A percentile compares a stretch with the other conserved stretches of the same genome.
These are phyloP conservation scores for Microglena sp. DNA, from an alignment of 139 green algal genomes.

Conservation along the genomic window DNA sequence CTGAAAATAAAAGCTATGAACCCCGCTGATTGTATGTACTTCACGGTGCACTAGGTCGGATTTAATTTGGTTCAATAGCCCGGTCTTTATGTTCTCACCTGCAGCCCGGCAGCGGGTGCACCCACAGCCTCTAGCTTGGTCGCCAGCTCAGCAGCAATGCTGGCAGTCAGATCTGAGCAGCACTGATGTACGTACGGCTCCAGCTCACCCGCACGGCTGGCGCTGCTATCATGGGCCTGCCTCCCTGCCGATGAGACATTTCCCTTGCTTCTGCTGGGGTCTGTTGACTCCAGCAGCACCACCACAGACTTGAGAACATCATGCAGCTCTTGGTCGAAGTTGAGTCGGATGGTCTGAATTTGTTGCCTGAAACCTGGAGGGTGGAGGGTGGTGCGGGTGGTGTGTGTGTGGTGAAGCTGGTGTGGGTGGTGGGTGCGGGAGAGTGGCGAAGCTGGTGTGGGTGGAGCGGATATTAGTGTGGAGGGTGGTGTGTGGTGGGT, in stretches of 20 bases:
- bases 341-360: conserved; percentile 28
- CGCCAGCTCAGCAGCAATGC: conserved; percentile 7
- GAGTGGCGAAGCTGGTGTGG: no score
- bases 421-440: no score
- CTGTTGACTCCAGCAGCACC: conserved; percentile 20
- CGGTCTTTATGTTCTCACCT: no score
- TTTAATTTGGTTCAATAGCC: no score
- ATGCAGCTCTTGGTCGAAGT: conserved; percentile 40
- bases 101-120: background rate
- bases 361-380: conserved; percentile 29
- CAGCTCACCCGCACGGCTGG: conserved; percentile 32
- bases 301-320: conserved; percentile 34
- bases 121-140: conserved; percentile 16
- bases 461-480: no score
- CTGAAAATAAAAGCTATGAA: no score
- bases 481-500: no score
- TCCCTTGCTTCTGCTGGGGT: background rate
- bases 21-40: no score
- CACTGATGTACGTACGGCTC: conserved; percentile 50
- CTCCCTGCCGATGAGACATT: background rate
- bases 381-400: no score
- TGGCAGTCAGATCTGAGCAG: conserved; percentile 26
- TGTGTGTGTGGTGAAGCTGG: no score
- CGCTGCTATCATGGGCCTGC: background rate
- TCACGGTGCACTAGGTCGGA: no score